Evolutionary conservation across 352 stramenopile genomes (phyloP).

Genomic region (Globisporangium nagaii): DNA sequence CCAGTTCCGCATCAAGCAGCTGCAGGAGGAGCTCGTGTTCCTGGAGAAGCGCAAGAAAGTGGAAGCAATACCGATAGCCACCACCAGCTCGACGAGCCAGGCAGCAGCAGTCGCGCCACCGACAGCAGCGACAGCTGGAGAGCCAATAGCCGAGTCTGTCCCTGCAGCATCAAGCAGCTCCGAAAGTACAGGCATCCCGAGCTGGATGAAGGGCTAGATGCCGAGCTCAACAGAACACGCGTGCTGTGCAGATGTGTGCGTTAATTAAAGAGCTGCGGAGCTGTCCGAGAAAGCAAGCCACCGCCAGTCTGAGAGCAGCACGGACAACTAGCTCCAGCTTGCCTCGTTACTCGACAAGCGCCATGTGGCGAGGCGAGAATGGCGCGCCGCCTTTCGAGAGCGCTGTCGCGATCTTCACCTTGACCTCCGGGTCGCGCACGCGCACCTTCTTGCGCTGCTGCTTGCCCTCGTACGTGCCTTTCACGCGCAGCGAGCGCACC

Average conservation of each 20-base stretch:
- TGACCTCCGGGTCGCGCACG: constrained; percentile 20
- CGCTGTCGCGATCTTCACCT: constrained; percentile 34
- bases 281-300: too few relatives aligned
- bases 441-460: constrained; percentile 25
- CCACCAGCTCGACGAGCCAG: too few relatives aligned
- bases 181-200: constrained; percentile 23
- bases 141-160: neutral
- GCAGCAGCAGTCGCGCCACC: neutral
- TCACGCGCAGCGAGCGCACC: constrained; percentile 48
- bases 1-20: constrained; percentile 61
- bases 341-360: constrained; percentile 3
- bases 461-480: constrained; percentile 26
- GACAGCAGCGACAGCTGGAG: constrained; percentile 4
- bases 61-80: neutral
- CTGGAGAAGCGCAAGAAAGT: constrained; percentile 41
- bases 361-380: constrained; percentile 22
- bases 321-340: neutral
- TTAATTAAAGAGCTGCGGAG: too few relatives aligned
- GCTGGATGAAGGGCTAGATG: constrained; percentile 37
- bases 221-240: neutral
- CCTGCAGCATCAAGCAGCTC: constrained; percentile 2
- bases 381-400: constrained; percentile 15
- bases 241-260: neutral
- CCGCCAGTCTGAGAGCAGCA: neutral
- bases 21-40: constrained; percentile 66